Percentiles rank a stretch among this genome's conserved stretches.
These are phyloP conservation scores for Penicillium salamii DNA, from an alignment of 495 filamentous ascomycete genomes.

Conservation along the genomic window DNA sequence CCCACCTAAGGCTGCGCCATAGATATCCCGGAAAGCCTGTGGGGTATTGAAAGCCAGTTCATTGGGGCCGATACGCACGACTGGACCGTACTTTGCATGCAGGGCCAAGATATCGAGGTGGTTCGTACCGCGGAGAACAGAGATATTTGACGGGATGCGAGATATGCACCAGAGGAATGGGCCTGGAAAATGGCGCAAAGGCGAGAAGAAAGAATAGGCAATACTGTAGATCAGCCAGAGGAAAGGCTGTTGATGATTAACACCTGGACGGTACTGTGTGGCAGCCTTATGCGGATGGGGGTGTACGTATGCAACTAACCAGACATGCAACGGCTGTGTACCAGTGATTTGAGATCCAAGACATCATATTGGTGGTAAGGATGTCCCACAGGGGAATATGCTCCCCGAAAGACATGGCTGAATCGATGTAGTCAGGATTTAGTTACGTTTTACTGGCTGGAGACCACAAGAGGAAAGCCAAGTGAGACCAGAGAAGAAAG, in stretches of 20 bases:
- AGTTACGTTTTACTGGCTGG: no score
- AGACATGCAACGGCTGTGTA: conserved; percentile 15
- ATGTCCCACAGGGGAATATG: conserved; percentile 4
- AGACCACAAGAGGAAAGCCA: background rate
- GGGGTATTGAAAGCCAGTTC: conserved; percentile 54
- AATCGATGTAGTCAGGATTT: no score
- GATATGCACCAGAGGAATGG: conserved; percentile 44
- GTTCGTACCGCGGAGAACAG: conserved; percentile 18
- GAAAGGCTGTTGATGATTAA: conserved; percentile 14
- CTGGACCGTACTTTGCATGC: conserved; percentile 41
- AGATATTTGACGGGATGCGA: conserved; percentile 30
- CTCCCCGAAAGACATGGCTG: background rate
- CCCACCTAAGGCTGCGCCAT: conserved; percentile 41
- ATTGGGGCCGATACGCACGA: conserved; percentile 55
- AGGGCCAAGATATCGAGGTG: conserved; percentile 22
- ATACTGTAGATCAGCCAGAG: conserved; percentile 11
- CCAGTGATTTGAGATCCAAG: conserved; percentile 9
- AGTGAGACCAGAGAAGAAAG: background rate
- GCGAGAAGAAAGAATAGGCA: conserved; percentile 50
- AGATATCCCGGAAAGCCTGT: conserved; percentile 57
- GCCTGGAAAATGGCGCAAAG: conserved; percentile 49
- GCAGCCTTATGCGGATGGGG: background rate
- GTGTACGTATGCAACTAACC: conserved; percentile 25
- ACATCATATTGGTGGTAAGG: conserved; percentile 7
- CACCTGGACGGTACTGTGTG: background rate